Conservation (phyloP, 176 grass and related monocot genomes). For the Aegilops sharonensis region DNA sequence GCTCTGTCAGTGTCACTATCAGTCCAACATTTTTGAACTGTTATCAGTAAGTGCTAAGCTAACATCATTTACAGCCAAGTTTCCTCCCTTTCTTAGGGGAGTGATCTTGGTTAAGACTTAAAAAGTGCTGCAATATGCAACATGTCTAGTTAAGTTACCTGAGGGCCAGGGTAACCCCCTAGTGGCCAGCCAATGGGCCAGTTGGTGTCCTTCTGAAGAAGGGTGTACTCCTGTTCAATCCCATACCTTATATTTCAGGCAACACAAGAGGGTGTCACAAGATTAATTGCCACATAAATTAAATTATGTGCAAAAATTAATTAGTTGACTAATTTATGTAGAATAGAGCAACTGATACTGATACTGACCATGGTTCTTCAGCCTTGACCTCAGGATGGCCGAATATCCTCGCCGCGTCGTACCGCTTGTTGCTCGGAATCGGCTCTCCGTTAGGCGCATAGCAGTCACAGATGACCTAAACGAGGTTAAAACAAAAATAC, state of each 20-base stretch:
- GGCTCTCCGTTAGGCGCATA: constrained; percentile 72
- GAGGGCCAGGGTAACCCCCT: constrained; percentile 86
- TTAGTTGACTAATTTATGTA: neutral
- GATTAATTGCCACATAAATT: neutral
- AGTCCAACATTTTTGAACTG: no score
- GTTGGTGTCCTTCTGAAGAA: constrained; percentile 84
- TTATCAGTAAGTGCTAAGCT: no score
- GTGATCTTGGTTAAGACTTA: no score
- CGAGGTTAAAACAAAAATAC: neutral
- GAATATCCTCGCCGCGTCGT: constrained; percentile 69
- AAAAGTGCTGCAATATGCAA: no score
- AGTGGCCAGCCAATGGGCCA: constrained; percentile 95
- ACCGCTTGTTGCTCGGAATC: constrained; percentile 79
- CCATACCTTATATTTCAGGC: constrained; percentile 67
- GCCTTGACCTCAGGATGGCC: constrained; percentile 68
- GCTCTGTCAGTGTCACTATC: no score
- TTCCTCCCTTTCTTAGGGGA: no score
- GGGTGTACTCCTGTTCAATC: constrained; percentile 96
- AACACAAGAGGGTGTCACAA: neutral
- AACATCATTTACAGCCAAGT: no score
- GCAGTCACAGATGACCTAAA: constrained; percentile 89
- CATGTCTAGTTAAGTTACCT: constrained; percentile 38
- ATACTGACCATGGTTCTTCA: constrained; percentile 70
- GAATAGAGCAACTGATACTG: neutral
- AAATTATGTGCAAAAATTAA: neutral